phyloP scores from a whole-genome alignment of 306 rosid genomes.

The Cajanus cajan region DNA sequence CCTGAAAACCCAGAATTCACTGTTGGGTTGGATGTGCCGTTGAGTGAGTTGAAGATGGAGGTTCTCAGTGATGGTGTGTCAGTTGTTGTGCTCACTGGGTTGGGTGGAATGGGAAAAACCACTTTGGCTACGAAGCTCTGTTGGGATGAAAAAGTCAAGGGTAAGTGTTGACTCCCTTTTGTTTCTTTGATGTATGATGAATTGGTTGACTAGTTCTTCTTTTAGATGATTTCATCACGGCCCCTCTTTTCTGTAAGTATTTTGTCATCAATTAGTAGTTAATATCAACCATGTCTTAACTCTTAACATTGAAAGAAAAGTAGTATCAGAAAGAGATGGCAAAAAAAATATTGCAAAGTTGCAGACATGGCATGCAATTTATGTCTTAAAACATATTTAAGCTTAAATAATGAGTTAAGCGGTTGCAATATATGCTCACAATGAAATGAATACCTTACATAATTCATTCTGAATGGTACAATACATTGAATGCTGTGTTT shows the following conservation, averaged over 20 bases:
- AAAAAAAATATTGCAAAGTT: not conserved
- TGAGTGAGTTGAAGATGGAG: conserved; percentile 40
- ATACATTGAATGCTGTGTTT: not conserved
- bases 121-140: conserved; percentile 51
- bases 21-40: conserved; percentile 40
- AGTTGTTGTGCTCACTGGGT: conserved; percentile 40
- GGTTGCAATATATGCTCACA: not conserved
- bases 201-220: not conserved
- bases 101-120: conserved; percentile 57
- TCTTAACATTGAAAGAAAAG: not conserved
- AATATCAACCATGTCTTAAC: not conserved
- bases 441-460: not conserved
- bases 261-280: not conserved
- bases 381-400: not conserved
- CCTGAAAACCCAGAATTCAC: conserved; percentile 31
- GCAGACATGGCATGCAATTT: not conserved
- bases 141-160: conserved; percentile 40
- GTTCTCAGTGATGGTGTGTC: conserved; percentile 32
- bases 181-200: not conserved
- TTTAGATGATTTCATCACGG: not conserved
- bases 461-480: not conserved
- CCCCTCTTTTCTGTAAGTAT: not conserved
- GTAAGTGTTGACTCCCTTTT: conserved; percentile 16
- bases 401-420: not conserved
- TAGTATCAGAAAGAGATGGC: not conserved